Percentiles rank a stretch among this genome's conserved stretches.
Evolutionary conservation across 106 monocot genomes (phyloP).

Genomic region (Acorus gramineus): DNA sequence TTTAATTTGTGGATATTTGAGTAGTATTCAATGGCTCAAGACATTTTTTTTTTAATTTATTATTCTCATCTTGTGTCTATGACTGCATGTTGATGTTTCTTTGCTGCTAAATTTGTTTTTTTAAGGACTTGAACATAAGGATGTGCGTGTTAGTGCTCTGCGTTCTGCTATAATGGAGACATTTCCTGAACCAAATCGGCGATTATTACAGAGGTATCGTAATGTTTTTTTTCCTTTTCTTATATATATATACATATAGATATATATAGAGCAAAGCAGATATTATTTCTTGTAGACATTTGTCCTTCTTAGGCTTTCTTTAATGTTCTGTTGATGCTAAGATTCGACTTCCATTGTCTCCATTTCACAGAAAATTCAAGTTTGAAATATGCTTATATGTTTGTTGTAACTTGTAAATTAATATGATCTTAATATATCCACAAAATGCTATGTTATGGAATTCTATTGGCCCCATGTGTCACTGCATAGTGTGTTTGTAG

Average conservation of each 20-base stretch:
- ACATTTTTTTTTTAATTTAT: background rate
- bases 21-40: background rate
- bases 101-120: constrained; percentile 3
- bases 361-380: too few species aligned
- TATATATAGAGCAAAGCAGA: too few species aligned
- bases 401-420: too few species aligned
- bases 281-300: too few species aligned
- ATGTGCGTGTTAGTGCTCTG: constrained; percentile 82
- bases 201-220: constrained; percentile 72
- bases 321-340: too few species aligned
- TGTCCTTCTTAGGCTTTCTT: too few species aligned
- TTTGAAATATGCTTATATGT: too few species aligned
- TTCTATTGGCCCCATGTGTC: background rate
- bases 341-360: too few species aligned
- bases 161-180: constrained; percentile 86
- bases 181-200: constrained; percentile 96
- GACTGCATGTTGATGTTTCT: constrained; percentile 1
- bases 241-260: background rate
- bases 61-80: background rate
- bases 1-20: too few species aligned
- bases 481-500: too few species aligned
- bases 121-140: constrained; percentile 68
- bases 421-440: too few species aligned
- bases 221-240: background rate
- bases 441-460: too few species aligned